A percentile compares a stretch with the other conserved stretches of the same genome.
Evolutionary conservation across 169 alveolate genomes (phyloP).

Genomic region (Eimeria sp.): DNA sequence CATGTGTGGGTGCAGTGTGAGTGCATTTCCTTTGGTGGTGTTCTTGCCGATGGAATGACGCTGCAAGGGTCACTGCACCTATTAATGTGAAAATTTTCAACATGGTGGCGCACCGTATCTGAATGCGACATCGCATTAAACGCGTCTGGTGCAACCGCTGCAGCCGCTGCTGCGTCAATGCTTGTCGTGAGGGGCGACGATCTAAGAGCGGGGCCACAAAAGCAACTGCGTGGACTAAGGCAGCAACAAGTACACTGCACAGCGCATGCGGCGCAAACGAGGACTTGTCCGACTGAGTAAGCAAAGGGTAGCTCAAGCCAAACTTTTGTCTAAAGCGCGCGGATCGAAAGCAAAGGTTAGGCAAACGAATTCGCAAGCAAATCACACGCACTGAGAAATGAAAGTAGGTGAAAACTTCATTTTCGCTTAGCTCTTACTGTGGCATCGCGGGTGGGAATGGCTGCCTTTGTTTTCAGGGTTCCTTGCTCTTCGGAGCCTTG

Average conservation of each 20-base stretch:
- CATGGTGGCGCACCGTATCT: not conserved
- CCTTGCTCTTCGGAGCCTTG: not conserved
- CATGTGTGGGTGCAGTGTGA: not conserved
- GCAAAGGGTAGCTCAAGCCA: not conserved
- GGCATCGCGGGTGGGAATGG: not conserved
- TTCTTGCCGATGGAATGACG: not conserved
- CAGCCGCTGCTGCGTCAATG: conserved; percentile 34
- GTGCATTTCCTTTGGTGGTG: not conserved
- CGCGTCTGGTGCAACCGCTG: conserved; percentile 17
- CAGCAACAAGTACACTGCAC: conserved; percentile 39
- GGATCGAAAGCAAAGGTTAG: not conserved
- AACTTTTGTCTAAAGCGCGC: not conserved
- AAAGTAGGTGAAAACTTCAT: not conserved
- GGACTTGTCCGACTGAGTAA: not conserved
- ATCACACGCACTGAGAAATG: not conserved
- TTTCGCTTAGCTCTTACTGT: not conserved
- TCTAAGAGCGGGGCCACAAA: conserved; percentile 37
- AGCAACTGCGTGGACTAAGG: conserved; percentile 36
- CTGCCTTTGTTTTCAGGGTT: not conserved
- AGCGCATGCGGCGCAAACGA: not conserved
- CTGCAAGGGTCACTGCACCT: too few relatives aligned
- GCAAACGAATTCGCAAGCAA: not conserved
- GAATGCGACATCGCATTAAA: not conserved
- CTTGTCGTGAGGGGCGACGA: not conserved
- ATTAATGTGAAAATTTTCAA: not conserved